Evolutionary conservation across 202 grass and related monocot genomes (phyloP).

Genomic region (Schoenoplectus triqueter): DNA sequence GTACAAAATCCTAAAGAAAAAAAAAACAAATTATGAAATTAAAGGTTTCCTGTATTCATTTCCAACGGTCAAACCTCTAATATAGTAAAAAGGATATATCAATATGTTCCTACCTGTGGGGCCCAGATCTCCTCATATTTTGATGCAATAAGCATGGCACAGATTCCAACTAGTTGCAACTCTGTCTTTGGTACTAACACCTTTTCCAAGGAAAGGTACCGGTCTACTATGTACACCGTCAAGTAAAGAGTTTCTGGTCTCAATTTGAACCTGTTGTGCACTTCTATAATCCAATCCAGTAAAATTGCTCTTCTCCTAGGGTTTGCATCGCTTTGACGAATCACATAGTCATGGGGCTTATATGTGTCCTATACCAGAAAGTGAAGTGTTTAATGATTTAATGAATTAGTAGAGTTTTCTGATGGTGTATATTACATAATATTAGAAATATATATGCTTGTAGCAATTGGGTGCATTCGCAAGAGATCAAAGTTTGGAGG

Average conservation of each 20-base stretch:
- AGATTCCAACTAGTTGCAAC: constrained; percentile 74
- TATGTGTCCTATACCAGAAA: constrained; percentile 54
- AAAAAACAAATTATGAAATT: neutral
- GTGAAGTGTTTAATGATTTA: neutral
- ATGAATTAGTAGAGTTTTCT: constrained; percentile 4
- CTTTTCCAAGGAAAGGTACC: constrained; percentile 59
- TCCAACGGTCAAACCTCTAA: neutral
- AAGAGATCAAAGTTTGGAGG: neutral
- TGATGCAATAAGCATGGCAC: constrained; percentile 69
- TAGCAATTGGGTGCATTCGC: neutral
- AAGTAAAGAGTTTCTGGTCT: constrained; percentile 83
- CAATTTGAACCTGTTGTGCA: constrained; percentile 58
- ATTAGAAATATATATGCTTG: neutral
- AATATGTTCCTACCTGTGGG: constrained; percentile 50
- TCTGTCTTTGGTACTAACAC: constrained; percentile 45
- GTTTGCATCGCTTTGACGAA: constrained; percentile 55
- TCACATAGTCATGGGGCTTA: constrained; percentile 63
- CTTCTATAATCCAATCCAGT: constrained; percentile 62
- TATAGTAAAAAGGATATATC: neutral
- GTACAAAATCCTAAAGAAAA: neutral
- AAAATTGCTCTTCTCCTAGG: constrained; percentile 70
- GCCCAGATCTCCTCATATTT: constrained; percentile 98
- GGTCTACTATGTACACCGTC: constrained; percentile 62
- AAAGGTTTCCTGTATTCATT: neutral
- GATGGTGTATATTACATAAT: neutral